Evolutionary conservation across 805 yeast species (phyloP).

Genomic region (Kodamaea lidongshanica): DNA sequence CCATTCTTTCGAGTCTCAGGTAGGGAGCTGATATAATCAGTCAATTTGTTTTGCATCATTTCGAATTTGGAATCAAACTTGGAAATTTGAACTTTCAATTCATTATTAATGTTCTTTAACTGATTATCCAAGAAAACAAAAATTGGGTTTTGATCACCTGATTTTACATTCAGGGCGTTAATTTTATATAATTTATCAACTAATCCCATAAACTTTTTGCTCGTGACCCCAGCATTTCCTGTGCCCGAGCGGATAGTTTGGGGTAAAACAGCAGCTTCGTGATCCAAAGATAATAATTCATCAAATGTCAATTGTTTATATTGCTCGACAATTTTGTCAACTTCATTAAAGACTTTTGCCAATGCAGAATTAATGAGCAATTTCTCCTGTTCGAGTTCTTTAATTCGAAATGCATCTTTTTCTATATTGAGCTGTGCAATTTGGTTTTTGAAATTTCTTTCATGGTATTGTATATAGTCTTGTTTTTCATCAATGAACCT

Average conservation of each 20-base stretch:
- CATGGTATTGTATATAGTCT: constrained; percentile 12
- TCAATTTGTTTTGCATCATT: constrained; percentile 32
- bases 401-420: constrained; percentile 10
- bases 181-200: constrained; percentile 36
- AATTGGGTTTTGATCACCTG: constrained; percentile 24
- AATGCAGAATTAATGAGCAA: constrained; percentile 25
- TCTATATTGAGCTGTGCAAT: constrained; percentile 10
- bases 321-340: constrained; percentile 28
- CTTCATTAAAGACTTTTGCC: constrained; percentile 24
- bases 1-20: constrained; percentile 28
- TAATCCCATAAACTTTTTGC: constrained; percentile 30
- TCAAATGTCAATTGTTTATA: constrained; percentile 30
- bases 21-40: constrained; percentile 30
- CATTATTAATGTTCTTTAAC: constrained; percentile 24
- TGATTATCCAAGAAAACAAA: constrained; percentile 31
- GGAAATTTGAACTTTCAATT: constrained; percentile 29
- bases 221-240: constrained; percentile 9
- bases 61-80: constrained; percentile 32
- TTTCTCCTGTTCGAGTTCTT: constrained; percentile 19
- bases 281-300: constrained; percentile 35
- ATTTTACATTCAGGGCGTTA: constrained; percentile 11
- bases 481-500: constrained; percentile 23
- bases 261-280: constrained; percentile 19
- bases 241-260: constrained; percentile 7
- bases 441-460: constrained; percentile 9